Evolutionary conservation across 352 stramenopile species (phyloP).

Genomic region (Phytophthora syringae): DNA sequence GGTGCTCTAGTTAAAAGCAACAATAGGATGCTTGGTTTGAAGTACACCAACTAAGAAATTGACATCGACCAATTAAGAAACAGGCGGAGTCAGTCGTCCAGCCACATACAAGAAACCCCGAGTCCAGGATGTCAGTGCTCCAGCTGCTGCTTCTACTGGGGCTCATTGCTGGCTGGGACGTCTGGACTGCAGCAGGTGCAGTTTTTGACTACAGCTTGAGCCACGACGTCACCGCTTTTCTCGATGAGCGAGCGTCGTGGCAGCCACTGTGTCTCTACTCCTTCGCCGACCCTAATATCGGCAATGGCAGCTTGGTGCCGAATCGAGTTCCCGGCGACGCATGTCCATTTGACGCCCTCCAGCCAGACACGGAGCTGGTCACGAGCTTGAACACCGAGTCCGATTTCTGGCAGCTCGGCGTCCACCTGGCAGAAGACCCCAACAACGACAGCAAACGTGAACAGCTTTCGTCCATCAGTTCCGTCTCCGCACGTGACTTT

Average conservation of each 20-base stretch:
- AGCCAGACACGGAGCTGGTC: constrained; percentile 57
- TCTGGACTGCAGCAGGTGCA: no score
- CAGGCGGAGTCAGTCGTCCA: no score
- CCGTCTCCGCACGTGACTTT: constrained; percentile 59
- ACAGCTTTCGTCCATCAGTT: constrained; percentile 61
- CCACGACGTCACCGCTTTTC: constrained; percentile 28
- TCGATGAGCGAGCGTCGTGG: constrained; percentile 27
- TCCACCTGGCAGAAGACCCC: constrained; percentile 41
- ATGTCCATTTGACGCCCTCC: constrained; percentile 73
- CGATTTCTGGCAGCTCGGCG: constrained; percentile 49
- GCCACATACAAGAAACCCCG: no score
- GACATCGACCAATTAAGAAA: no score
- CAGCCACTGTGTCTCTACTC: constrained; percentile 47
- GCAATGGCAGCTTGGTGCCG: not conserved
- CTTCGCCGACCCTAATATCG: constrained; percentile 31
- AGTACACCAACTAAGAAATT: no score
- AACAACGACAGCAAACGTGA: constrained; percentile 38
- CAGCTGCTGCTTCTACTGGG: no score
- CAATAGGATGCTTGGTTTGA: no score
- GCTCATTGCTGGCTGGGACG: no score
- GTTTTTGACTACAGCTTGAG: not conserved
- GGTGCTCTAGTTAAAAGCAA: no score
- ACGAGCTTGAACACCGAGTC: constrained; percentile 39
- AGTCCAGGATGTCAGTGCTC: no score
- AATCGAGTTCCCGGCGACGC: constrained; percentile 22